Base-by-base conservation (phyloP, 2,329 filamentous ascomycete species). In the Pseudodiploospora longispora region DNA sequence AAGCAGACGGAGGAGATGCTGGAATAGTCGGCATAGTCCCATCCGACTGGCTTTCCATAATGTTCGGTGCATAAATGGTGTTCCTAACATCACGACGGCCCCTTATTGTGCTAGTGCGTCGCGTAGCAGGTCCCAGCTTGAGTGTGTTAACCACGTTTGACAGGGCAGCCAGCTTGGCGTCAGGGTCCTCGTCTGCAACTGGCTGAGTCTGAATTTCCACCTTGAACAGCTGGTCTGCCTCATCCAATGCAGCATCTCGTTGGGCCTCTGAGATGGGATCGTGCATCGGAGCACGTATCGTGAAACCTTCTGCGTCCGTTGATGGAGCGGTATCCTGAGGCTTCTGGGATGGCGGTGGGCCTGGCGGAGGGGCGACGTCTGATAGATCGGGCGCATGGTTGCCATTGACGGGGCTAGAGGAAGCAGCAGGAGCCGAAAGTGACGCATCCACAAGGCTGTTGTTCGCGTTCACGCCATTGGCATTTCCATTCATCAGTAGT, bases 31-130 rank as follows among this genome's bases (percentile, higher is more conserved):
- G 38, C 27, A 64, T 58, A 2, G 61, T 53, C 34, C 55, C 58
- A 9, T 59, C 58, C 3, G 53, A 54, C 3, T 60, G 53, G 44
- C 61, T 58, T 49, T 69, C 61, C 39, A 65, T 48, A 10, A 65
- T 50, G 30, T 59, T 57, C 6, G 61, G 52, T 50, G 90, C 74
- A 58, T 93, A 91, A 43, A 95, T 82, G 1, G 90, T 96, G 64
- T 95, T 95, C 47, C 91, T 80, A 50, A 94, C 87, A 61, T 97
- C 91, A 59, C 93, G 79, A 48, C 93, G 84, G 41, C 93, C 93
- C 53, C 93, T 80, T 10, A 95, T 71, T 10, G 89, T 96, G 38
- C 86, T 84, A 10, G 78, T 69, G 56, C 81, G 85, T 28, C 85
- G 78, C 45, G 78, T 76, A 19, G 88, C 80, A 44, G 81, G 76